phyloP scores from a whole-genome alignment of 2,329 filamentous ascomycete species.

The Xenosphaeropsis pyriputrescens region DNA sequence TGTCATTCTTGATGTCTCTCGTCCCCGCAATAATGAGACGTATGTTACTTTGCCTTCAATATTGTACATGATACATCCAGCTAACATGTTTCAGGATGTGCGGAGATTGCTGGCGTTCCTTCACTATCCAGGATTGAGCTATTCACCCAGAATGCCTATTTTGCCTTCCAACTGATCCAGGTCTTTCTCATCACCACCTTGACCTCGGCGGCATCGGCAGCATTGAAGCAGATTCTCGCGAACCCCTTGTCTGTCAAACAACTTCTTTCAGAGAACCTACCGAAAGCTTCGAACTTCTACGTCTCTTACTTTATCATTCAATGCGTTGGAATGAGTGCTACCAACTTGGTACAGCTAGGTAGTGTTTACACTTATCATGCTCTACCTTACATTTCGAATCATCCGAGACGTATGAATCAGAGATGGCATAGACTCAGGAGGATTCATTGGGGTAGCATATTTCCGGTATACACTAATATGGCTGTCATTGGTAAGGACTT shows the following conservation, averaged over 20 bases:
- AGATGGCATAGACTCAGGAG: conserved; percentile 36
- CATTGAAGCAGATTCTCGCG: conserved; percentile 32
- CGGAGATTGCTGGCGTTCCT: conserved; percentile 41
- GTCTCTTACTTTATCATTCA: conserved; percentile 55
- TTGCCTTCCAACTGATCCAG: conserved; percentile 47
- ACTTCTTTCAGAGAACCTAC: conserved; percentile 40
- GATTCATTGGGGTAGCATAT: conserved; percentile 43
- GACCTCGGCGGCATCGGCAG: conserved; percentile 42
- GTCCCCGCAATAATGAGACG: conserved; percentile 44
- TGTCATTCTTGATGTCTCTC: conserved; percentile 44
- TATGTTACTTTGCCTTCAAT: conserved; percentile 16
- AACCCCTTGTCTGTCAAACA: conserved; percentile 30
- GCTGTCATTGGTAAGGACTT: conserved; percentile 32
- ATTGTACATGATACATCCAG: conserved; percentile 3
- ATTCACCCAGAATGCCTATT: conserved; percentile 48
- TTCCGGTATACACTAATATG: conserved; percentile 40
- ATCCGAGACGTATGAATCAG: conserved; percentile 43
- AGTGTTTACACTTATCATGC: conserved; percentile 41
- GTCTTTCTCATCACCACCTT: conserved; percentile 56
- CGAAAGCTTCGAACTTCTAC: conserved; percentile 52
- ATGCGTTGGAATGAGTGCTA: conserved; percentile 45
- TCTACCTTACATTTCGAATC: conserved; percentile 42
- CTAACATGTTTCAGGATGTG: conserved; percentile 28
- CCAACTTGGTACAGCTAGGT: conserved; percentile 40
- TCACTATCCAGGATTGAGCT: conserved; percentile 44